Evolutionary conservation across 2,329 filamentous ascomycete species (phyloP).

Genomic region (Xylaria sp.): DNA sequence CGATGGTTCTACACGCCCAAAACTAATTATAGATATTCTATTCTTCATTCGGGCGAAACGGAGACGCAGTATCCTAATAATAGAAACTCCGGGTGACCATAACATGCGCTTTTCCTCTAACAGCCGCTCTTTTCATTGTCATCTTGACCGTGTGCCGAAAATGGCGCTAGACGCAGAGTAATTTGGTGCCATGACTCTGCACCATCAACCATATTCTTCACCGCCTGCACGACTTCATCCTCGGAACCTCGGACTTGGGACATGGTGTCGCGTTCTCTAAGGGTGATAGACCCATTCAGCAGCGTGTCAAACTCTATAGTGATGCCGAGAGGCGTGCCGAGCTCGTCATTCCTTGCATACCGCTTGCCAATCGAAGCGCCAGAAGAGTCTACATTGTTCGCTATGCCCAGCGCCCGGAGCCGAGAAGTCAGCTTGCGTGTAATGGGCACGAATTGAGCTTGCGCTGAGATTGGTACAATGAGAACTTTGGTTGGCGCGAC

Average conservation of each 20-base stretch:
- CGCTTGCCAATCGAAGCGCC: conserved; percentile 72
- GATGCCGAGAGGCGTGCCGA: conserved; percentile 74
- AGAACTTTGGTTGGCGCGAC: conserved; percentile 74
- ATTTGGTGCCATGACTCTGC: conserved; percentile 69
- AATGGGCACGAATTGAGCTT: conserved; percentile 68
- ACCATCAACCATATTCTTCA: conserved; percentile 69
- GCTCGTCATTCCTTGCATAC: conserved; percentile 54
- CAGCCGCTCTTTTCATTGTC: background rate
- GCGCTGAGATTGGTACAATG: conserved; percentile 70
- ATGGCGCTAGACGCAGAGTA: background rate
- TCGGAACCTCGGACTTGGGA: conserved; percentile 72
- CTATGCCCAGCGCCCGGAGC: conserved; percentile 57
- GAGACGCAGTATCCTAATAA: too few relatives aligned
- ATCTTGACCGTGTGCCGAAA: conserved; percentile 2
- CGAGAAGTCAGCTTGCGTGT: conserved; percentile 61
- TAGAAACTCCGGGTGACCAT: too few relatives aligned
- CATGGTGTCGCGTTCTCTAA: conserved; percentile 72
- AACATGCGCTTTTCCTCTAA: too few relatives aligned
- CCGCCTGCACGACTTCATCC: conserved; percentile 69
- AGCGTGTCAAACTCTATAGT: conserved; percentile 75
- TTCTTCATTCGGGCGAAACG: too few relatives aligned
- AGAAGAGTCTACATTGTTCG: conserved; percentile 52
- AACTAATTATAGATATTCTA: too few relatives aligned
- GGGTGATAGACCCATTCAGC: conserved; percentile 71
- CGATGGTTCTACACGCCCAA: too few relatives aligned